Percentiles rank a stretch among this genome's conserved stretches.
Conservation (phyloP, 192 early-diverging fungal genomes). For the Linnemannia elongata region DNA sequence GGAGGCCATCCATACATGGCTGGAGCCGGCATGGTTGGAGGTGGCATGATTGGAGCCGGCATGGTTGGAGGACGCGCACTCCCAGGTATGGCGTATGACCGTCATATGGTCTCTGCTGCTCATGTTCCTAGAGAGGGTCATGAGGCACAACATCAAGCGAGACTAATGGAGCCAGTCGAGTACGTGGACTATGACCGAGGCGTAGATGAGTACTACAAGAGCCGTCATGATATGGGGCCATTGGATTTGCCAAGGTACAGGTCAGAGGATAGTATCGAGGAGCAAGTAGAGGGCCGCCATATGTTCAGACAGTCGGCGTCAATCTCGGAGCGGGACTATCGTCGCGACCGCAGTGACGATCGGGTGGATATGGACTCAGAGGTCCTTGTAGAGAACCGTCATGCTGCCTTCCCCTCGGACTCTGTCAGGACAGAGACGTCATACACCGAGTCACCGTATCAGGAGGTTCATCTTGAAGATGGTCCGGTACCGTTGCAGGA, state of each 20-base stretch:
- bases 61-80: constrained; percentile 21
- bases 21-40: not conserved
- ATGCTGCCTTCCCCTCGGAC: constrained; percentile 14
- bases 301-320: not conserved
- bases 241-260: not conserved
- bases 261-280: not conserved
- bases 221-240: not conserved
- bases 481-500: constrained; percentile 19
- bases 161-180: not conserved
- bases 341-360: not conserved
- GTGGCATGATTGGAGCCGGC: not conserved
- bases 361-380: constrained; percentile 12
- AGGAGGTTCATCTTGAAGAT: constrained; percentile 14
- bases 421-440: constrained; percentile 18
- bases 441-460: constrained; percentile 19
- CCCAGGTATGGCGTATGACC: constrained; percentile 19
- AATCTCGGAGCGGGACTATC: not conserved
- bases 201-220: not conserved
- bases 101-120: constrained; percentile 22
- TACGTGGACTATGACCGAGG: not conserved
- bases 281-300: constrained; percentile 1
- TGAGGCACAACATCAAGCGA: not conserved
- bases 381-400: constrained; percentile 1
- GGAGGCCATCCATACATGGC: not conserved
- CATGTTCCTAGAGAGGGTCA: not conserved